Evolutionary conservation across 129 eudicot genomes (phyloP).

Genomic region (Pseudognaphalium luteoalbum): DNA sequence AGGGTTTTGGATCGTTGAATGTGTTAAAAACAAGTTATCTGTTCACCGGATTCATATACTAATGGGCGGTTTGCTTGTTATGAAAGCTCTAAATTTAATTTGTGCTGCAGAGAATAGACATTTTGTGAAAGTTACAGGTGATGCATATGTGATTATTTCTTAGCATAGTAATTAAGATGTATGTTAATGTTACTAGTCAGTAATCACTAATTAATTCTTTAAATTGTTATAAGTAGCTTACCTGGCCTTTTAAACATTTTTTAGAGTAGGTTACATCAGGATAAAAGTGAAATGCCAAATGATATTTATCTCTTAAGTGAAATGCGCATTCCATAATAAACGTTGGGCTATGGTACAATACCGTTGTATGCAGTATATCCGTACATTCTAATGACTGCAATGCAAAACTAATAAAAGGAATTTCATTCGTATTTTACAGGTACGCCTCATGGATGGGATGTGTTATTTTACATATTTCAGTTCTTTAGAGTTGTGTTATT

Average conservation of each 20-base stretch:
- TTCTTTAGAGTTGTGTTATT: slow-evolving; percentile 30
- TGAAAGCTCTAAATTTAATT: slow-evolving; percentile 39
- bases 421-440: slow-evolving; percentile 24
- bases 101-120: slow-evolving; percentile 36
- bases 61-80: slow-evolving; percentile 44
- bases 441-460: slow-evolving; percentile 39
- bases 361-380: too few species aligned
- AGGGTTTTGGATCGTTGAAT: slow-evolving; percentile 33
- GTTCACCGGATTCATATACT: slow-evolving; percentile 39
- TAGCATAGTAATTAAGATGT: not conserved
- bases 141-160: not conserved
- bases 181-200: too few species aligned
- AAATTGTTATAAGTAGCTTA: too few species aligned
- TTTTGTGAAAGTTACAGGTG: slow-evolving; percentile 32
- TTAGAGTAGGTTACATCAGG: too few species aligned
- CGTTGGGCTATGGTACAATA: too few species aligned
- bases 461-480: slow-evolving; percentile 35
- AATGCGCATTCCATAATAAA: too few species aligned
- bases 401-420: too few species aligned
- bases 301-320: too few species aligned
- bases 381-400: too few species aligned
- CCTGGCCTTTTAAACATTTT: too few species aligned
- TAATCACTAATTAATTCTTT: too few species aligned
- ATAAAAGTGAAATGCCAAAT: too few species aligned
- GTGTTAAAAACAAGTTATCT: slow-evolving; percentile 27